Evolutionary conservation across 768 basidiomycete genomes (phyloP).

Genomic region (Clitopilus hobsonii): DNA sequence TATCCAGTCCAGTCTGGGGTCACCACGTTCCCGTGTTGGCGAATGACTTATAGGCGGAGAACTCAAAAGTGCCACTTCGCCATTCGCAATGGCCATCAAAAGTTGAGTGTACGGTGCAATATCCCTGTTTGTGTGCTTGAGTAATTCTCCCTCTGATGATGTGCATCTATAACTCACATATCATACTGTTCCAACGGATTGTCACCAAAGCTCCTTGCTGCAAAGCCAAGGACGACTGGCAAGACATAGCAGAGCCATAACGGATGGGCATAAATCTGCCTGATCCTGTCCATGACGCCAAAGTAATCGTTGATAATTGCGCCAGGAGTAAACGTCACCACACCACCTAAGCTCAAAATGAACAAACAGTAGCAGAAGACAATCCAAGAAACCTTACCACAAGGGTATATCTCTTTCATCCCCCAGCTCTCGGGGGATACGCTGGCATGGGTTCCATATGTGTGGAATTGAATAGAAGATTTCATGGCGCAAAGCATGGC

Average conservation of each 20-base stretch:
- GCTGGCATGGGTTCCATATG: conserved; percentile 60
- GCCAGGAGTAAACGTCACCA: conserved; percentile 65
- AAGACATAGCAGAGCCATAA: conserved; percentile 66
- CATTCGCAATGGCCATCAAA: conserved; percentile 48
- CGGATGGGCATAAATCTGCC: conserved; percentile 51
- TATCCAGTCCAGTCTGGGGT: conserved; percentile 31
- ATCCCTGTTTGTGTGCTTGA: too few species aligned
- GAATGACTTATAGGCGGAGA: conserved; percentile 37
- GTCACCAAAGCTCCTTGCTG: conserved; percentile 31
- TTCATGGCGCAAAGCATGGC: conserved; percentile 37
- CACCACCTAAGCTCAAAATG: conserved; percentile 45
- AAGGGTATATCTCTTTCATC: conserved; percentile 62
- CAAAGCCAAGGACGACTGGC: conserved; percentile 59
- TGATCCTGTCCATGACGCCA: conserved; percentile 43
- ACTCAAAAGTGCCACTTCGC: conserved; percentile 48
- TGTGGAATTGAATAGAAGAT: conserved; percentile 50
- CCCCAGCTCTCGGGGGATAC: conserved; percentile 53
- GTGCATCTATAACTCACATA: conserved; percentile 27
- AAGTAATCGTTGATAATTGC: conserved; percentile 52
- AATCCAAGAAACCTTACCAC: conserved; percentile 39
- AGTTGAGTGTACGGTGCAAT: conserved; percentile 36
- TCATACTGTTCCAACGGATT: conserved; percentile 39
- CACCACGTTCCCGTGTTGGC: conserved; percentile 11
- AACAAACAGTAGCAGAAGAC: neutral
- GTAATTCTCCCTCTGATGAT: too few species aligned